Evolutionary conservation across 257 asterid genomes (phyloP), one percentile per base, ranked within the genome.

Genomic region (Misopates orontium): DNA sequence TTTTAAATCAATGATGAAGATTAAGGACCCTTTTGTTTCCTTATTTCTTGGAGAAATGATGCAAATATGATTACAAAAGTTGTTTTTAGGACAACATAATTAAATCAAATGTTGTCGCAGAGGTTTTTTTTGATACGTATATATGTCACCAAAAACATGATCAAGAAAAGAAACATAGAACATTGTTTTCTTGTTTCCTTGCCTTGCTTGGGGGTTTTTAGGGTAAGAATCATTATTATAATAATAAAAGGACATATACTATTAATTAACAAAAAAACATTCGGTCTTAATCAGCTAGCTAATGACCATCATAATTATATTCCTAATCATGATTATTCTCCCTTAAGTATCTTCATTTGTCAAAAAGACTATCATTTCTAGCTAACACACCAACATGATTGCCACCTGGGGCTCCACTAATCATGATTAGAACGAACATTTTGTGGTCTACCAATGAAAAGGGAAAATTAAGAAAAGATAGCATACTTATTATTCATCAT

Each of bases 111-210:
- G 57, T 56, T 40, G 45, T 71, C 62, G 0, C 1, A 47, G 51
- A 2, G 3, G 17, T 28, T 47, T 31, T 10, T 45, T 59, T 51
- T 48, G 77, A 75, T 65, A 58, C 53, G 10, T 67, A 40, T n/a
- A n/a, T n/a, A n/a, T 78, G 83, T 79, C 83, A 53, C 80, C 80
- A 48, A 75, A 78, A 79, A 77, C 90, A 84, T 60, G 72, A 61
- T 79, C 85, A 78, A 73, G 73, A 71, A 75, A 74, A 67, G 79
- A 52, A 78, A 60, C 79, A 56, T 70, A 56, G 64, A 60, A 67
- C 42, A 60, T 74, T 78, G 90, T 79, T 81, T 77, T 71, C 78
- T 75, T 80, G 85, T 75, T 74, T 77, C 81, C 76, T 62, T 74
- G 81, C 74, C 64, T 63, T 24, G 52, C 48, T 45, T 39, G 42